These are phyloP conservation scores for Thymus mandschuricus DNA, from an alignment of 257 asterid species.

Conservation along the genomic window DNA sequence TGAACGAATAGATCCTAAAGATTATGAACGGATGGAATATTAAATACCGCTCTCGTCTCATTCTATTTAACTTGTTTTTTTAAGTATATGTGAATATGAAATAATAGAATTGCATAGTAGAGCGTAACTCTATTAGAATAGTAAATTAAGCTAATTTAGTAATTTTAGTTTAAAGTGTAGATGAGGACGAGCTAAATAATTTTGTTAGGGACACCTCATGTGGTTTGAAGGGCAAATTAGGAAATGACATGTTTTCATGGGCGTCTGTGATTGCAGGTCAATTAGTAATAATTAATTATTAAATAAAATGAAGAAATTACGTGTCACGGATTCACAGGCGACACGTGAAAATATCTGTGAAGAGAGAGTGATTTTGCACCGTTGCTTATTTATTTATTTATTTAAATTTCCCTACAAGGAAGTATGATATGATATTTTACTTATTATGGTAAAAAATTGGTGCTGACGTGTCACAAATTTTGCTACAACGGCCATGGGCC, in stretches of 20 bases:
- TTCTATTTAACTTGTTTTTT: no score
- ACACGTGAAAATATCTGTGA: slow-evolving; percentile 32
- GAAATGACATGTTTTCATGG: neutral
- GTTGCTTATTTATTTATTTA: slow-evolving; percentile 14
- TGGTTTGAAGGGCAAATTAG: slow-evolving; percentile 37
- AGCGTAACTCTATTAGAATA: no score
- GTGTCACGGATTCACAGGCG: slow-evolving; percentile 20
- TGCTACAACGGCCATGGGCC: no score
- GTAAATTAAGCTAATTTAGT: no score
- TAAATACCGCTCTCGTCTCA: no score
- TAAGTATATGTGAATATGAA: no score
- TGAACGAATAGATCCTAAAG: no score
- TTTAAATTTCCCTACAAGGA: neutral
- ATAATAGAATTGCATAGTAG: no score
- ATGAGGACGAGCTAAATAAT: neutral
- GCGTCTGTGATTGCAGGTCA: slow-evolving; percentile 13
- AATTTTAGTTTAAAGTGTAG: no score
- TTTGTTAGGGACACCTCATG: slow-evolving; percentile 24
- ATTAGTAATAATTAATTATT: neutral
- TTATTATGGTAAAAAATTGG: neutral
- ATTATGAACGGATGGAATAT: no score
- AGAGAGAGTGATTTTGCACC: slow-evolving; percentile 35
- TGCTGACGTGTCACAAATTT: no score
- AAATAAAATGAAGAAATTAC: neutral
- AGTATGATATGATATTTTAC: neutral